Evolutionary conservation across 2,329 filamentous ascomycete species (phyloP), one percentile per base, ranked within the genome.

Genomic region (Exserohilum turcica): DNA sequence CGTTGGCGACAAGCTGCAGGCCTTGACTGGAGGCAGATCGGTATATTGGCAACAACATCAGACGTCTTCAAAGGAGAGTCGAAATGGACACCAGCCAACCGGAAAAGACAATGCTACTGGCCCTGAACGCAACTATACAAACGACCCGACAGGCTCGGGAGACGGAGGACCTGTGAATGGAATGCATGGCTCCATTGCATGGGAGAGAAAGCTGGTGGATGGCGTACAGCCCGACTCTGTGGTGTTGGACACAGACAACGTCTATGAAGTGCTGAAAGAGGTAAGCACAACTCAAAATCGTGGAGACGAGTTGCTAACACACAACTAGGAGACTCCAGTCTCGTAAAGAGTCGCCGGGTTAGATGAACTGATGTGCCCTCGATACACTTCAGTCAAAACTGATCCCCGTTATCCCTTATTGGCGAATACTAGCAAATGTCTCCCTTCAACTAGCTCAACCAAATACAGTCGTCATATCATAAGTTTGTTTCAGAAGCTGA

Each of bases 1-100:
- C 35, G 54, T 64, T 49, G 60, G 63, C 13, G 57, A 63, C 43
- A 60, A 27, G 15, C 15, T 63, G 43, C 56, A 64, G 21, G 54
- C 48, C 40, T 54, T 66, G 50, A 66, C 60, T 12, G 60, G 54
- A 31, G 58, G 58, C 47, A 65, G 57, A 53, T 43, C 60, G 50
- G 55, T 44, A 54, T 57, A 49, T 42, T 54, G 45, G 57, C 56
- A 52, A 38, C 35, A 52, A 24, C 28, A 39, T 43, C 36, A 35
- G 15, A 18, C 50, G 39, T 36, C 15, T 44, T 31, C 44, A 33
- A 35, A 54, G 13, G 38, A 46, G 28, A 13, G 28, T n/a, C 29
- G 31, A 18, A 33, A 50, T 7, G 35, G 47, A 8, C 15, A 21
- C n/a, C n/a, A n/a, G n/a, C n/a, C n/a, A n/a, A n/a, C n/a, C n/a